Evolutionary conservation across 345 rosid species (phyloP).

Genomic region (Turritis glabra): DNA sequence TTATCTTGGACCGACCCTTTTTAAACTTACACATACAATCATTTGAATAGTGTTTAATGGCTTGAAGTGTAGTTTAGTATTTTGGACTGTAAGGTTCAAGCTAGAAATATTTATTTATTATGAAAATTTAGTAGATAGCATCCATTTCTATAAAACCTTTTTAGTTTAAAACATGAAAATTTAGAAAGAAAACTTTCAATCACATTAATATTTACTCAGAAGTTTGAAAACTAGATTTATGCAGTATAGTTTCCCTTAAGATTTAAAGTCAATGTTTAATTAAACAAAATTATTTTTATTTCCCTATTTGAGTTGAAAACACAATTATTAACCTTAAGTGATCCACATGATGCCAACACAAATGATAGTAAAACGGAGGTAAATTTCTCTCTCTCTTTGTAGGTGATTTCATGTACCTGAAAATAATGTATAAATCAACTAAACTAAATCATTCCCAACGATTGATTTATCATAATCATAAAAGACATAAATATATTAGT

Average conservation of each 20-base stretch:
- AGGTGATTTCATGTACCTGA: neutral
- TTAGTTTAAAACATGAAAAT: neutral
- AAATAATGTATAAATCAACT: neutral
- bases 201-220: neutral
- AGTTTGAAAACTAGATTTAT: neutral
- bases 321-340: neutral
- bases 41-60: too few species aligned
- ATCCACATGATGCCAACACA: conserved; percentile 21
- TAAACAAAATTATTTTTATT: neutral
- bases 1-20: too few species aligned
- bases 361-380: neutral
- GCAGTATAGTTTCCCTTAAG: too few species aligned
- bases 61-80: too few species aligned
- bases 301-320: neutral
- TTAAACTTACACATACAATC: too few species aligned
- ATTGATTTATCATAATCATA: neutral
- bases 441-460: neutral
- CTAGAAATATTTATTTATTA: neutral
- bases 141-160: neutral
- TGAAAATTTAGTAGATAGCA: neutral
- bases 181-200: too few species aligned
- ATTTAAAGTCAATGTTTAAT: neutral
- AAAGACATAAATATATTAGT: neutral
- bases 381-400: neutral
- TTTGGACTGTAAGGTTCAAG: too few species aligned